Evolutionary conservation across 306 rosid species (phyloP), one percentile per base, ranked within the genome.

Genomic region (Begonia peltatifolia): DNA sequence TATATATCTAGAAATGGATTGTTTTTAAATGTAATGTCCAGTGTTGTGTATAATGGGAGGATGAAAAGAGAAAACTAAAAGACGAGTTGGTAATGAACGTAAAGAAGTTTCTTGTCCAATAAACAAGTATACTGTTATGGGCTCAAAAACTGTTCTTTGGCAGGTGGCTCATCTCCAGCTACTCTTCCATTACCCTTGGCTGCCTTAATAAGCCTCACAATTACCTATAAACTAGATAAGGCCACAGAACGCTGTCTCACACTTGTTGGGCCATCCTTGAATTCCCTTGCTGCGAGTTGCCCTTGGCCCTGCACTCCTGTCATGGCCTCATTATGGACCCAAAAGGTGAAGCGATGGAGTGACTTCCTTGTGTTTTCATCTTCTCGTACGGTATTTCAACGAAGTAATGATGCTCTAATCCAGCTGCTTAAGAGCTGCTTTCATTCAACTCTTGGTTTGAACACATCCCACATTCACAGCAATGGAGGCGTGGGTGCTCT

Each of bases 141-240:
- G 41, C 63, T 53, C 51, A 58, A 22, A 3, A 61, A 55, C 41
- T 60, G 52, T 14, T 12, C 78, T 30, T 47, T 66, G 73, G 70
- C 84, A 90, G 97, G 87, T 67, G 94, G 80, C 62, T 76, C 67
- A 23, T 70, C 85, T 63, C 94, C 76, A 46, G 72, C 85, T 36
- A 74, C 74, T 14, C 90, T 90, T 75, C 97, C 95, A 73, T 69
- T 90, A 75, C 97, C 97, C 46, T 78, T 90, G 80, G 97, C 97
- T 56, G 97, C 87, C 63, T 62, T 90, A 41, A 49, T 78, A 42
- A 85, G 94, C 74, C 77, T 90, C 64, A 76, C 97, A 35, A 76
- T 90, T 57, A 90, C 95, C 16, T 85, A 80, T 57, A 85, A 78
- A 75, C 82, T 90, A 44, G 92, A 90, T 60, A 80, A 75, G 75